Conservation (phyloP, 176 grass and related monocot genomes). For the Cocos nucifera region DNA sequence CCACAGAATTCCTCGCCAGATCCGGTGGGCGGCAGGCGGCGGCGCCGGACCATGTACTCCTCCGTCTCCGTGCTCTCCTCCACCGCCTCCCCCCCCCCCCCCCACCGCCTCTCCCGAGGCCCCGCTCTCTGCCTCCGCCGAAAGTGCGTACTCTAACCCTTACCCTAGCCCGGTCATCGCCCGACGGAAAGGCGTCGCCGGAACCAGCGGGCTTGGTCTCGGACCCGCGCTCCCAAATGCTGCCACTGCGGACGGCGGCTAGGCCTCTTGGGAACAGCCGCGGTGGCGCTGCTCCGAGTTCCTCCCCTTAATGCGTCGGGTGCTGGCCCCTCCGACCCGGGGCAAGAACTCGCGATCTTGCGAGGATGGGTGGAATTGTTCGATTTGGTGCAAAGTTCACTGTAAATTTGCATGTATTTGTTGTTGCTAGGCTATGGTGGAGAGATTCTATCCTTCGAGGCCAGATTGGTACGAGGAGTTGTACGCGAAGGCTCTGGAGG, state of each 20-base stretch:
- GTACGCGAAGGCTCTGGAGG: conserved; percentile 42
- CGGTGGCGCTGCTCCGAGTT: conserved; percentile 24
- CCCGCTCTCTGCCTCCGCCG: background rate
- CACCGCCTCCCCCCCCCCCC: too few relatives aligned
- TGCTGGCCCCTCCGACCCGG: conserved; percentile 35
- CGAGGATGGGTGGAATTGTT: background rate
- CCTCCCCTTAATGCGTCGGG: conserved; percentile 10
- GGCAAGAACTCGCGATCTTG: conserved; percentile 21
- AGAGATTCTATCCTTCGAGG: conserved; percentile 55
- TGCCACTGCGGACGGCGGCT: conserved; percentile 35
- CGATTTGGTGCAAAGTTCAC: background rate
- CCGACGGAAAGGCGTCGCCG: background rate
- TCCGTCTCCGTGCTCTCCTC: too few relatives aligned
- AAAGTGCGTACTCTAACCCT: background rate
- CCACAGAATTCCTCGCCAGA: too few relatives aligned
- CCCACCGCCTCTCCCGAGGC: background rate
- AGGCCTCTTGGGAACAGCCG: conserved; percentile 29
- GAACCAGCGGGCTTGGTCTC: too few relatives aligned
- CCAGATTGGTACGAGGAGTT: conserved; percentile 65
- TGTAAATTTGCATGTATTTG: background rate
- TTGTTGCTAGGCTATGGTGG: conserved; percentile 34
- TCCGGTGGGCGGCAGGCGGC: too few relatives aligned
- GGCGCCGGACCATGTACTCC: too few relatives aligned
- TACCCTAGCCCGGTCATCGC: background rate
- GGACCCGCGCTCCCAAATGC: background rate